Evolutionary conservation across 2,329 filamentous ascomycete species (phyloP).

Genomic region (Pestalotiopsis sp.): DNA sequence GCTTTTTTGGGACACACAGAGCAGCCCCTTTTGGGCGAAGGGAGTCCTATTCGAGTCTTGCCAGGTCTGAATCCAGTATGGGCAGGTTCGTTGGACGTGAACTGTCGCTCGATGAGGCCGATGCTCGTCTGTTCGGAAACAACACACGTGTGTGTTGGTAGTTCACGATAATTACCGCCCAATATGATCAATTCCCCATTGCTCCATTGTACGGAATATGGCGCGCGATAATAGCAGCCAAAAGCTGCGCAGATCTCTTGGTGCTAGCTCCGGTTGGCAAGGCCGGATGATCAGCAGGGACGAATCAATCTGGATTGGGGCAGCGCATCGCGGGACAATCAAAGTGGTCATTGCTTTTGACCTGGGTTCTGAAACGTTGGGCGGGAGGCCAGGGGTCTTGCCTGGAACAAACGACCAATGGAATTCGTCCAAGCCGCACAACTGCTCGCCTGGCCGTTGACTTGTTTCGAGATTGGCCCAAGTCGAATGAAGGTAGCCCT

Average conservation of each 20-base stretch:
- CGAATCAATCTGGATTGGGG: conserved; percentile 5
- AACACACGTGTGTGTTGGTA: not conserved
- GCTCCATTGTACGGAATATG: not conserved
- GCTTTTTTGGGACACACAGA: not conserved
- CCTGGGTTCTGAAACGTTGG: conserved; percentile 27
- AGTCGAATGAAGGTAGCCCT: not conserved
- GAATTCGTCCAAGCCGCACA: conserved; percentile 13
- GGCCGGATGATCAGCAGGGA: conserved; percentile 6
- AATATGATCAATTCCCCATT: not conserved
- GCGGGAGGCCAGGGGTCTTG: conserved; percentile 20
- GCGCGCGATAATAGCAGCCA: conserved; percentile 2
- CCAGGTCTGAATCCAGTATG: not conserved
- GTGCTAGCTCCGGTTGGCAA: not conserved
- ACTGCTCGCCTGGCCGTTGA: conserved; percentile 6
- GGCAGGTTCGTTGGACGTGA: not conserved
- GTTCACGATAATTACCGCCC: not conserved
- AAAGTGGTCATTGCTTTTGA: not conserved
- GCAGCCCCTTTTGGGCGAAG: not conserved
- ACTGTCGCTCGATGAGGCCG: not conserved
- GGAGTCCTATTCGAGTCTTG: not conserved
- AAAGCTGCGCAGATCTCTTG: not conserved
- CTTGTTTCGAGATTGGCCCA: conserved; percentile 23
- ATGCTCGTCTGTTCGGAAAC: not conserved
- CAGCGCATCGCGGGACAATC: not conserved
- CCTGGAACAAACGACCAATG: conserved; percentile 26